phyloP scores from a whole-genome alignment of 1,284 basidiomycete genomes.

The Trametes hirsuta region DNA sequence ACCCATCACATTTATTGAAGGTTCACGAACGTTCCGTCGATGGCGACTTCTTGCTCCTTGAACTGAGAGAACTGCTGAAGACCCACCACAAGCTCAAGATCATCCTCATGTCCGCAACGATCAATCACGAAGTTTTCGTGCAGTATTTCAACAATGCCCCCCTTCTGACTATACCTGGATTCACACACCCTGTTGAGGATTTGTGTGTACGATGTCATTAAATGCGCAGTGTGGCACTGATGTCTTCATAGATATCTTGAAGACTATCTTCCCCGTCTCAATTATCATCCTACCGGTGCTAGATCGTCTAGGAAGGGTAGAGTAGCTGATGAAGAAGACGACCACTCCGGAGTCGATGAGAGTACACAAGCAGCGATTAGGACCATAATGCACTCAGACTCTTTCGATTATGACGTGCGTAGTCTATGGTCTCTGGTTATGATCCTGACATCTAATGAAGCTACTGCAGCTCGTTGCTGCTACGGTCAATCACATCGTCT shows the following conservation, averaged over 20 bases:
- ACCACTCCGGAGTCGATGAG: constrained; percentile 55
- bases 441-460: background rate
- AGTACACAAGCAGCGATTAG: constrained; percentile 60
- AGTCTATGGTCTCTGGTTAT: background rate
- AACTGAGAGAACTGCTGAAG: constrained; percentile 77
- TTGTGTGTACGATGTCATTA: constrained; percentile 46
- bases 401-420: constrained; percentile 75
- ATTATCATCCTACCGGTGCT: constrained; percentile 46
- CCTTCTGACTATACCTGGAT: constrained; percentile 83
- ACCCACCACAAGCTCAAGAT: constrained; percentile 79
- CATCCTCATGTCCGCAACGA: constrained; percentile 88
- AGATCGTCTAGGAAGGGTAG: constrained; percentile 33
- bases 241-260: constrained; percentile 69
- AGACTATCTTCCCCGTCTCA: constrained; percentile 66
- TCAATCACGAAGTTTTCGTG: constrained; percentile 84
- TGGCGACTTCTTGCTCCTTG: constrained; percentile 88
- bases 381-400: constrained; percentile 62
- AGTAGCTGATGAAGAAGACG: constrained; percentile 48
- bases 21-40: constrained; percentile 93
- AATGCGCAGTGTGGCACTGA: background rate
- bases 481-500: constrained; percentile 69
- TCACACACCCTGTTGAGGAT: constrained; percentile 80
- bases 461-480: constrained; percentile 63
- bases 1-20: constrained; percentile 37
- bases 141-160: constrained; percentile 85